These are phyloP conservation scores for Alternaria triticimaculans DNA, from an alignment of 2,329 filamentous ascomycete species.

Conservation along the genomic window DNA sequence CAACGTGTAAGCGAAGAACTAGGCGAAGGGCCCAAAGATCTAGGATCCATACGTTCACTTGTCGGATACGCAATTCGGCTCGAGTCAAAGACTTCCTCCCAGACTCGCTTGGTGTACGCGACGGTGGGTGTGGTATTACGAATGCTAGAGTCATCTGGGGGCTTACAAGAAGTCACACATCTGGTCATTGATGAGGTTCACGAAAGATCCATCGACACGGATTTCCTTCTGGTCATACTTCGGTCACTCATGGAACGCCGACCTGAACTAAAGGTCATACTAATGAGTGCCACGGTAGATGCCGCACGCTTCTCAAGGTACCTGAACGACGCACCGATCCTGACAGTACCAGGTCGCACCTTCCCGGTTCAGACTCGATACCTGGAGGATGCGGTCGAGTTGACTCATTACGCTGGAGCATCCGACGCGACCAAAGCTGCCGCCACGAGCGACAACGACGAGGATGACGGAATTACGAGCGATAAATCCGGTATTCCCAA, in stretches of 20 bases:
- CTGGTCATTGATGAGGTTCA: slow-evolving; percentile 97
- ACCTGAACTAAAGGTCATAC: slow-evolving; percentile 85
- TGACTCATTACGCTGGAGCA: slow-evolving; percentile 71
- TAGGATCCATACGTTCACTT: slow-evolving; percentile 82
- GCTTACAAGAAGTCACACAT: slow-evolving; percentile 89
- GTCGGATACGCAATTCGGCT: slow-evolving; percentile 94
- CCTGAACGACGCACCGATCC: slow-evolving; percentile 80
- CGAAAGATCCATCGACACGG: slow-evolving; percentile 88
- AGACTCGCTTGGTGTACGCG: slow-evolving; percentile 88
- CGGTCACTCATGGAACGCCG: slow-evolving; percentile 79
- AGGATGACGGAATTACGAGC: slow-evolving; percentile 55
- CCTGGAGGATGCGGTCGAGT: slow-evolving; percentile 89
- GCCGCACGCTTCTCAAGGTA: slow-evolving; percentile 90
- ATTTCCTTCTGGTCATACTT: slow-evolving; percentile 92
- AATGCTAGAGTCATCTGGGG: slow-evolving; percentile 90
- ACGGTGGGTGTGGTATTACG: slow-evolving; percentile 93
- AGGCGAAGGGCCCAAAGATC: slow-evolving; percentile 80
- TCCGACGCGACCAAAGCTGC: slow-evolving; percentile 59
- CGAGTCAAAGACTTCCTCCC: slow-evolving; percentile 82
- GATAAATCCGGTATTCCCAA: slow-evolving; percentile 66
- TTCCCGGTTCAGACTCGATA: slow-evolving; percentile 90
- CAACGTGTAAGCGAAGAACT: slow-evolving; percentile 93
- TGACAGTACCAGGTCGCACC: slow-evolving; percentile 90
- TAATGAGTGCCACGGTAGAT: slow-evolving; percentile 98
- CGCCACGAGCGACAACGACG: slow-evolving; percentile 53